Evolutionary conservation across 2,329 filamentous ascomycete species (phyloP).

Genomic region (Beauveria bassiana): DNA sequence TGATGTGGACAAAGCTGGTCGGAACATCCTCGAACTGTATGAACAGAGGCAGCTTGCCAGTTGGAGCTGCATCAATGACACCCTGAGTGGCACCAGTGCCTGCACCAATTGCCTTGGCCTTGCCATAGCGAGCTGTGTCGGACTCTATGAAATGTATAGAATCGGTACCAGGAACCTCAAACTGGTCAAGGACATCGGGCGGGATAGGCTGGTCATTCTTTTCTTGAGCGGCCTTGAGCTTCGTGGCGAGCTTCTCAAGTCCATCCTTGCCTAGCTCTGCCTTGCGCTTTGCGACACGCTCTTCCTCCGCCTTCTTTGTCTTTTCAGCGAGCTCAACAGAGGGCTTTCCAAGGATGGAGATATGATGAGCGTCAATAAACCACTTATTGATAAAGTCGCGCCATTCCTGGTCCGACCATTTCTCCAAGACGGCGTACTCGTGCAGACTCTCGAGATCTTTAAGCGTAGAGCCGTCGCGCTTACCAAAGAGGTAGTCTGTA

Average conservation of each 20-base stretch:
- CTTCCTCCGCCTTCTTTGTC: slow-evolving; percentile 74
- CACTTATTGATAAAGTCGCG: slow-evolving; percentile 72
- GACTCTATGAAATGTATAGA: slow-evolving; percentile 95
- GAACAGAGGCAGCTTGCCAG: slow-evolving; percentile 64
- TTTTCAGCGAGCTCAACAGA: slow-evolving; percentile 72
- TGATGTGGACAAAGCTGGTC: slow-evolving; percentile 85
- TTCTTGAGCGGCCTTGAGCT: slow-evolving; percentile 73
- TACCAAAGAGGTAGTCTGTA: slow-evolving; percentile 84
- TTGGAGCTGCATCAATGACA: slow-evolving; percentile 61
- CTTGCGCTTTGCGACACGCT: slow-evolving; percentile 70
- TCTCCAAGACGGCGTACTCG: slow-evolving; percentile 62
- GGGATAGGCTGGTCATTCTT: slow-evolving; percentile 88
- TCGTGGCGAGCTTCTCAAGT: slow-evolving; percentile 63
- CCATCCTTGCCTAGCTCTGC: slow-evolving; percentile 75
- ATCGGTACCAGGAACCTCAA: slow-evolving; percentile 74
- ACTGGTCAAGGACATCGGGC: slow-evolving; percentile 67
- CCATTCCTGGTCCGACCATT: slow-evolving; percentile 83
- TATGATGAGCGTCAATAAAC: slow-evolving; percentile 76
- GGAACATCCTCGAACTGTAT: slow-evolving; percentile 95
- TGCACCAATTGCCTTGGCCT: slow-evolving; percentile 63
- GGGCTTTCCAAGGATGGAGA: slow-evolving; percentile 82
- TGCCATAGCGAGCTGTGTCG: slow-evolving; percentile 72
- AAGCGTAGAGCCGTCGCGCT: slow-evolving; percentile 71
- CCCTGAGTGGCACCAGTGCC: slow-evolving; percentile 64
- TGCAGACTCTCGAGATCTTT: slow-evolving; percentile 46